Conservation (phyloP, 2,329 filamentous ascomycete genomes). For the Calonectria pseudoreteaudii region DNA sequence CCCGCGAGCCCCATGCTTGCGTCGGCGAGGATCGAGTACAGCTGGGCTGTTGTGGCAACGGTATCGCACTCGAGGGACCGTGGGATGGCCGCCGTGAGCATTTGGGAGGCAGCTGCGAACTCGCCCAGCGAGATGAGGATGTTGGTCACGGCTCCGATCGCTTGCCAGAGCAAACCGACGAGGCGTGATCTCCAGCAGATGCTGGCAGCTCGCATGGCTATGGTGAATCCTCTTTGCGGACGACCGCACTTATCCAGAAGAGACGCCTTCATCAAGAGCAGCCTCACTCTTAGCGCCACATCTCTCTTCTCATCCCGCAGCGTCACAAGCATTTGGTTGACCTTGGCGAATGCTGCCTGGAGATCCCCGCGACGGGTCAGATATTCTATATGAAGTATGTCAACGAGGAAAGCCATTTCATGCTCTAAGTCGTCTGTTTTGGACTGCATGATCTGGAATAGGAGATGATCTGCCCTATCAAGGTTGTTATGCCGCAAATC, state of each 20-base stretch:
- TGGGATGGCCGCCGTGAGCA: conserved; percentile 79
- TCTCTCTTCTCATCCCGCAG: conserved; percentile 61
- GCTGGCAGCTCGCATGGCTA: conserved; percentile 79
- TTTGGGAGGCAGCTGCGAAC: conserved; percentile 72
- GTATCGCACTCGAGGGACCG: conserved; percentile 80
- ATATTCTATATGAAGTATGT: conserved; percentile 64
- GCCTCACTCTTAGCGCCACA: conserved; percentile 74
- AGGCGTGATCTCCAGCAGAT: conserved; percentile 78
- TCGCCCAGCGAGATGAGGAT: conserved; percentile 79
- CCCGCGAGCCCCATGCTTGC: conserved; percentile 84
- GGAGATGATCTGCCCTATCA: conserved; percentile 61
- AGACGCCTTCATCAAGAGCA: conserved; percentile 79
- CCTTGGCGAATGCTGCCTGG: conserved; percentile 59
- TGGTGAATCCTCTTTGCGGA: conserved; percentile 80
- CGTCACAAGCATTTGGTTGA: conserved; percentile 57
- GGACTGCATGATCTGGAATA: conserved; percentile 65
- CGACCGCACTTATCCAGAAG: conserved; percentile 77
- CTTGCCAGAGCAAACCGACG: conserved; percentile 78
- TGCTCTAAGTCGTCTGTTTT: conserved; percentile 63
- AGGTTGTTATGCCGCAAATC: conserved; percentile 69
- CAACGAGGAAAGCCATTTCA: conserved; percentile 63
- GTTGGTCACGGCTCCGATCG: conserved; percentile 73
- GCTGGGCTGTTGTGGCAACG: conserved; percentile 68
- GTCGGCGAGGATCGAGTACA: conserved; percentile 80
- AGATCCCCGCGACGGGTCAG: conserved; percentile 62